Conservation (phyloP, 2,329 filamentous ascomycete species). For the Neonectria coccinea region DNA sequence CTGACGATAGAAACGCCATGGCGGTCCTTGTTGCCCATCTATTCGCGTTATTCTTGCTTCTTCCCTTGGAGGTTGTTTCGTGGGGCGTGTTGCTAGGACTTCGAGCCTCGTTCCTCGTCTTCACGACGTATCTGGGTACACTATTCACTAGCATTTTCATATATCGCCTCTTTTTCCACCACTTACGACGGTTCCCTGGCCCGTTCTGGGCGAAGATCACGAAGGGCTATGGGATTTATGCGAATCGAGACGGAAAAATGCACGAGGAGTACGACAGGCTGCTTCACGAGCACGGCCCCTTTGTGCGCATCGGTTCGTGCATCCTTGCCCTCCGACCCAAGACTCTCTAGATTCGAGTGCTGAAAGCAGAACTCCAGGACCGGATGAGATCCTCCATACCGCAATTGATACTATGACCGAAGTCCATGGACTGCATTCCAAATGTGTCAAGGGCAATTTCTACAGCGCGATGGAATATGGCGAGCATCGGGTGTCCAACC, state of each 20-base stretch:
- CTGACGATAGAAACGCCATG: constrained; percentile 9
- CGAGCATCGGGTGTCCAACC: constrained; percentile 33
- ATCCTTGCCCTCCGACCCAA: background rate
- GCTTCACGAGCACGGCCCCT: background rate
- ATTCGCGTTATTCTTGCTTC: background rate
- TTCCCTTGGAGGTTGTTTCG: background rate
- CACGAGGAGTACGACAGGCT: constrained; percentile 5
- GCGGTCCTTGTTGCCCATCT: background rate
- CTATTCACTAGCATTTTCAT: constrained; percentile 1
- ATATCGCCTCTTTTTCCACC: constrained; percentile 10
- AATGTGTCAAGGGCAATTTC: constrained; percentile 34
- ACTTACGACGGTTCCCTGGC: background rate
- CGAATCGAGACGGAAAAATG: background rate
- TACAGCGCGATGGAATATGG: constrained; percentile 33
- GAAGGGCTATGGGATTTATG: background rate
- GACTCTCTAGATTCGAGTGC: background rate
- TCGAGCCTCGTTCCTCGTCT: background rate
- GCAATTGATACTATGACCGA: background rate
- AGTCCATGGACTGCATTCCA: constrained; percentile 39
- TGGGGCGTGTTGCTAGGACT: background rate
- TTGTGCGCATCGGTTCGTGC: constrained; percentile 6
- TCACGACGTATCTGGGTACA: background rate
- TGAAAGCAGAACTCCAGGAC: background rate
- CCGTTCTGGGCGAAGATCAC: background rate
- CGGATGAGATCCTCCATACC: constrained; percentile 1